Percentiles rank a stretch among this genome's conserved stretches.
phyloP scores from a whole-genome alignment of 2,329 filamentous ascomycete species.

The Cercospora sp. region DNA sequence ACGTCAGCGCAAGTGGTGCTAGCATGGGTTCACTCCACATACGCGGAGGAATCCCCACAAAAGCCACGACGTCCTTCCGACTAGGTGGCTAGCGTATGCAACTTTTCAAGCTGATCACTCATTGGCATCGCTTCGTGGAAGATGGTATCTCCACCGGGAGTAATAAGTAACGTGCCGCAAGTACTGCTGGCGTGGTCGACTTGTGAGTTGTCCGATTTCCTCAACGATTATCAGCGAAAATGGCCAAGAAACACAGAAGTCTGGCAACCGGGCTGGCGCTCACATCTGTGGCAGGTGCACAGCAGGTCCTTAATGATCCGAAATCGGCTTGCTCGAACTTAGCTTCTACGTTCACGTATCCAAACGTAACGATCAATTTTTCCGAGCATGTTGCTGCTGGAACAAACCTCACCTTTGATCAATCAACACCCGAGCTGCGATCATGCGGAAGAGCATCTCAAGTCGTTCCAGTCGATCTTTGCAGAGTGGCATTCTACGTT shows the following conservation, averaged over 20 bases:
- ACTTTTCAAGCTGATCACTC: not conserved
- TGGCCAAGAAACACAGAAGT: not conserved
- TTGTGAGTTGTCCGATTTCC: not conserved
- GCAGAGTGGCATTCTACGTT: conserved; percentile 45
- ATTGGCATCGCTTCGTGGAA: not conserved
- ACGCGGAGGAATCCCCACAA: not conserved
- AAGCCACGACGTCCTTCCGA: not conserved
- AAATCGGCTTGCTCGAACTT: conserved; percentile 27
- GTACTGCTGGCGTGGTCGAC: conserved; percentile 1
- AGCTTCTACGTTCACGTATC: conserved; percentile 23
- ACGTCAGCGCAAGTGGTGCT: not conserved
- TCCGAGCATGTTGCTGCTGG: conserved; percentile 31
- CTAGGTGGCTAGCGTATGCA: not conserved
- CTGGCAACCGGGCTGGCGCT: conserved; percentile 6
- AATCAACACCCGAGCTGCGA: conserved; percentile 35
- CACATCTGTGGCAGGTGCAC: conserved; percentile 16
- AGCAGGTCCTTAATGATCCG: conserved; percentile 19
- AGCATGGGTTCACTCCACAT: not conserved
- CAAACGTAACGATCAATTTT: conserved; percentile 34
- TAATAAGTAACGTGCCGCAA: conserved; percentile 10
- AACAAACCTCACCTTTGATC: conserved; percentile 32
- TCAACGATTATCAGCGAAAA: not conserved
- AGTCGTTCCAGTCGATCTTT: conserved; percentile 41
- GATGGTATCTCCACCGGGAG: conserved; percentile 1
- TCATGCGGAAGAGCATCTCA: conserved; percentile 42